Percentiles rank a stretch among this genome's conserved stretches.
Evolutionary conservation across 495 filamentous ascomycete species (phyloP).

Genomic region (Chlorociboria aeruginascens): DNA sequence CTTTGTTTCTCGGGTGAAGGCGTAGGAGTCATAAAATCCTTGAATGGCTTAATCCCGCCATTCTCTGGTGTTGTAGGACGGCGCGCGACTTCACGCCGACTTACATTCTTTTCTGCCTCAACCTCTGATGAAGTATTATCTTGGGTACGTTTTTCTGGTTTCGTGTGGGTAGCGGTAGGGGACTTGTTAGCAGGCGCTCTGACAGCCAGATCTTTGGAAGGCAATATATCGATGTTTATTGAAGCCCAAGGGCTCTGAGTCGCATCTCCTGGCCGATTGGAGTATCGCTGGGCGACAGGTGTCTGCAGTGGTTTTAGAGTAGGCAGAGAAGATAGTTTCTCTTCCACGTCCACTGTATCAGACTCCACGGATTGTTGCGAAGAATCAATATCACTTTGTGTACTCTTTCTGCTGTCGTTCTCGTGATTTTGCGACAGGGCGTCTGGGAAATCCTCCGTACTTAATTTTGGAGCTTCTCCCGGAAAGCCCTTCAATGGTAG

Average conservation of each 20-base stretch:
- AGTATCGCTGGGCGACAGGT: neutral
- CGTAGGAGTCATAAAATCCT: conserved; percentile 10
- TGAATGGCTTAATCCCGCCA: conserved; percentile 6
- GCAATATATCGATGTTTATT: neutral
- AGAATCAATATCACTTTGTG: neutral
- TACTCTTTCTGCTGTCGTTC: neutral
- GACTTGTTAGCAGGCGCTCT: neutral
- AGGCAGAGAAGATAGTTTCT: neutral
- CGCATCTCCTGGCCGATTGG: conserved; percentile 1
- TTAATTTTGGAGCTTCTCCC: neutral
- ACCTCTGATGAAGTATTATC: neutral
- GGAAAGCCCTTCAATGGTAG: too few relatives aligned
- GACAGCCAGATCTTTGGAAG: neutral
- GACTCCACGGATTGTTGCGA: neutral
- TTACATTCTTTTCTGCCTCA: neutral
- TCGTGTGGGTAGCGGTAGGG: neutral
- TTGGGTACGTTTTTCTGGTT: neutral
- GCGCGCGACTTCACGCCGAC: neutral
- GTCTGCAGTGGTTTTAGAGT: neutral
- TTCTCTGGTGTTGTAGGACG: neutral
- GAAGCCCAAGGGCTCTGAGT: conserved; percentile 16
- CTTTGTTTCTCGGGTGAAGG: neutral
- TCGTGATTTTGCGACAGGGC: neutral
- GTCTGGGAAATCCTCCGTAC: neutral
- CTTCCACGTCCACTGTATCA: neutral